phyloP scores from a whole-genome alignment of 2,329 filamentous ascomycete genomes.

The Fusarium sublunatum region DNA sequence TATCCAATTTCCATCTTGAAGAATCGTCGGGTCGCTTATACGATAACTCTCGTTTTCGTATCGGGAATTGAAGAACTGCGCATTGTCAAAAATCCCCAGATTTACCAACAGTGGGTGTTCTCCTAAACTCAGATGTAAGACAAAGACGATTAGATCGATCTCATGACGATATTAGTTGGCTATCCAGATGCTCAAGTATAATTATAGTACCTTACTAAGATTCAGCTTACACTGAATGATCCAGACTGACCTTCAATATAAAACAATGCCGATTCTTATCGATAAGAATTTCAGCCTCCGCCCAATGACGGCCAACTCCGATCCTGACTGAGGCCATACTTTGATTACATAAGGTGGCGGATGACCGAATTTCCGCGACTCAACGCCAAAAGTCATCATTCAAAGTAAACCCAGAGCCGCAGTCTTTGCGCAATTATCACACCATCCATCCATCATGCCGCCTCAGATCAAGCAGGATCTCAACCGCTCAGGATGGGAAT shows the following conservation, averaged over 20 bases:
- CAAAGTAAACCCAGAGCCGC: slow-evolving; percentile 26
- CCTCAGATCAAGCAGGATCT: slow-evolving; percentile 96
- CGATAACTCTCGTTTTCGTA: slow-evolving; percentile 11
- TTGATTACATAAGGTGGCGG: slow-evolving; percentile 45
- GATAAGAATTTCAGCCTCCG: slow-evolving; percentile 40
- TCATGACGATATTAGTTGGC: not conserved
- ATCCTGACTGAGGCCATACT: slow-evolving; percentile 18
- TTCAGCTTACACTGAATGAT: too few relatives aligned
- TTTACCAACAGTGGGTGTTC: not conserved
- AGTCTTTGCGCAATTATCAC: slow-evolving; percentile 35
- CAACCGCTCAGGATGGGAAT: slow-evolving; percentile 96
- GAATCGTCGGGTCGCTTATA: not conserved
- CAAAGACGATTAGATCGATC: not conserved
- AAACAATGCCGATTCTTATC: slow-evolving; percentile 34
- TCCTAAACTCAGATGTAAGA: not conserved
- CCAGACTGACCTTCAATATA: not conserved
- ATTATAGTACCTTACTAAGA: too few relatives aligned
- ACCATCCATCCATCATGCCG: slow-evolving; percentile 66
- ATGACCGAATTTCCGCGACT: slow-evolving; percentile 44
- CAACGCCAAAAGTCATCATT: slow-evolving; percentile 44
- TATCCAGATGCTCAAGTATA: not conserved
- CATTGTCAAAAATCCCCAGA: not conserved
- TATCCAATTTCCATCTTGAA: not conserved
- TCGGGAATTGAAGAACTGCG: not conserved
- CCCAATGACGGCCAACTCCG: slow-evolving; percentile 37